phyloP scores from a whole-genome alignment of 768 basidiomycete genomes.

The Dioszegia crocea region DNA sequence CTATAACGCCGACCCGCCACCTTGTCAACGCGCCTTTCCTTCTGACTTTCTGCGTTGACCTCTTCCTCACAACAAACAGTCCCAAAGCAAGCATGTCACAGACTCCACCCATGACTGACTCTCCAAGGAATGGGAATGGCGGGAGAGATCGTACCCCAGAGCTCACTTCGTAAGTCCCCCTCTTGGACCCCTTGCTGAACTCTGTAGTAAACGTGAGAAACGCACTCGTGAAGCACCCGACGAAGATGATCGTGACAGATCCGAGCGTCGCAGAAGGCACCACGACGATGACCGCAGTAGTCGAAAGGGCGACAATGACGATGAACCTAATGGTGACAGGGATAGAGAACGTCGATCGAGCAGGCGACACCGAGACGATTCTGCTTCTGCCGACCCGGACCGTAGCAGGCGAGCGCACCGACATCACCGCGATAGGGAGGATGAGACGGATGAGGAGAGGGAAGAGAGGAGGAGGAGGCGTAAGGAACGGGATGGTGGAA shows the following conservation, averaged over 20 bases:
- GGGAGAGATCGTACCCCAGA: constrained; percentile 33
- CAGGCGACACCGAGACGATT: constrained; percentile 32
- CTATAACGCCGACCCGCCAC: background rate
- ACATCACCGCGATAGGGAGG: constrained; percentile 18
- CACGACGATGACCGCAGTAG: constrained; percentile 29
- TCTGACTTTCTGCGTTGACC: background rate
- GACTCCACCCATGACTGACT: constrained; percentile 26
- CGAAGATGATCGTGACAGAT: constrained; percentile 50
- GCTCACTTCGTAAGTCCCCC: constrained; percentile 31
- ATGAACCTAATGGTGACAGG: constrained; percentile 49
- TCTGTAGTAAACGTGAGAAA: constrained; percentile 53
- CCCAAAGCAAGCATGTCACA: background rate
- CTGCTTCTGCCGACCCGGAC: too few relatives aligned
- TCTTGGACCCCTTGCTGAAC: constrained; percentile 5
- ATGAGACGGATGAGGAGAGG: constrained; percentile 27
- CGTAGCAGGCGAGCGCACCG: background rate
- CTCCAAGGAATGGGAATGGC: constrained; percentile 20
- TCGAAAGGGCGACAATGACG: constrained; percentile 40
- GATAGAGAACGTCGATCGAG: constrained; percentile 52
- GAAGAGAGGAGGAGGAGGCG: constrained; percentile 20
- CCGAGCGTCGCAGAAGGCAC: constrained; percentile 39
- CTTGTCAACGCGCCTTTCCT: background rate
- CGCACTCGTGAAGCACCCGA: constrained; percentile 55
- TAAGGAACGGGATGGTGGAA: constrained; percentile 18
- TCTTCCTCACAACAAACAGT: background rate